phyloP scores from a whole-genome alignment of 208 protist genomes.

The Crithidia fasciculata region DNA sequence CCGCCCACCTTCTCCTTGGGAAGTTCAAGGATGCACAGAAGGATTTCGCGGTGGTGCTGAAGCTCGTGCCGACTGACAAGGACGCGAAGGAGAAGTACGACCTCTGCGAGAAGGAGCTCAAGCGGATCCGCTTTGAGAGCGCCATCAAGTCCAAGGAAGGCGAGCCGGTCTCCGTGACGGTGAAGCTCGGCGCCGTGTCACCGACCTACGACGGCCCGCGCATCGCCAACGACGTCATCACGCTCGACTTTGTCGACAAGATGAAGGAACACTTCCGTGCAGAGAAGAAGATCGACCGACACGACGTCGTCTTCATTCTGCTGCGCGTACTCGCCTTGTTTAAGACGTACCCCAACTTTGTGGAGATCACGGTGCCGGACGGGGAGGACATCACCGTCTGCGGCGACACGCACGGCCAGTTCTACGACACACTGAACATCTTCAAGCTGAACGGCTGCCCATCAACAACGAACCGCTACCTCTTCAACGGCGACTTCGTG shows the following conservation, averaged over 20 bases:
- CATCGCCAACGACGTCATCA: constrained; percentile 75
- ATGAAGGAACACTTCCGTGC: constrained; percentile 80
- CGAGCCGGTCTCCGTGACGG: constrained; percentile 68
- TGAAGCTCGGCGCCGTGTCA: constrained; percentile 75
- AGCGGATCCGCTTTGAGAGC: constrained; percentile 93
- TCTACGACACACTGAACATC: constrained; percentile 98
- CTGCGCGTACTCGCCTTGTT: constrained; percentile 81
- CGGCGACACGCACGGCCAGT: constrained; percentile 99
- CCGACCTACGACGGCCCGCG: constrained; percentile 76
- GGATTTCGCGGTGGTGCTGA: constrained; percentile 91
- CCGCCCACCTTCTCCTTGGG: constrained; percentile 92
- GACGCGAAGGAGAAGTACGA: constrained; percentile 93
- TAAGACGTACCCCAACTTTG: constrained; percentile 86
- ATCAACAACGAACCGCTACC: constrained; percentile 92
- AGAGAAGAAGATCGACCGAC: constrained; percentile 87
- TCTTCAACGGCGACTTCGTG: constrained; percentile 97
- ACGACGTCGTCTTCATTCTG: constrained; percentile 87
- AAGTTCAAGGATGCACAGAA: constrained; percentile 96
- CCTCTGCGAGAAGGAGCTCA: constrained; percentile 94
- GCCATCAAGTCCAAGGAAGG: constrained; percentile 93
- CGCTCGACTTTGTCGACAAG: constrained; percentile 77
- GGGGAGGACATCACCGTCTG: constrained; percentile 95
- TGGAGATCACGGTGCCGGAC: constrained; percentile 85
- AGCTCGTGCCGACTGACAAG: constrained; percentile 90
- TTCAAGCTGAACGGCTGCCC: constrained; percentile 94